Conservation (phyloP, 73 alveolate species). For the Tetrahymena malaccensis region DNA sequence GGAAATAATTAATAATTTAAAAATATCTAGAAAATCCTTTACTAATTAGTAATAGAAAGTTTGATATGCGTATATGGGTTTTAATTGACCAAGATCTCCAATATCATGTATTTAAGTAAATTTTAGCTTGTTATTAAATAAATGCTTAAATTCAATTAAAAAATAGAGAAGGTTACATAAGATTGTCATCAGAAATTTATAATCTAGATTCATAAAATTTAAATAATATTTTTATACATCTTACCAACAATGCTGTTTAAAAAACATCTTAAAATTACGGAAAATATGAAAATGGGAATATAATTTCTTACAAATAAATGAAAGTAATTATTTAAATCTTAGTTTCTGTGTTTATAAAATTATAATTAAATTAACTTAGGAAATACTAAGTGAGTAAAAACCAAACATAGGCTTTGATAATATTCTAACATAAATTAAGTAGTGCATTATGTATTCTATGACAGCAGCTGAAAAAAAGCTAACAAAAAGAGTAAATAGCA, state of each 20-base stretch:
- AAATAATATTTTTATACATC: slow-evolving; percentile 55
- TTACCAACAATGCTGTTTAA: slow-evolving; percentile 74
- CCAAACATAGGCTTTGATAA: neutral
- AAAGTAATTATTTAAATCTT: neutral
- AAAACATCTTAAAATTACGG: slow-evolving; percentile 61
- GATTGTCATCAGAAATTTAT: slow-evolving; percentile 28
- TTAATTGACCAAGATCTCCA: slow-evolving; percentile 31
- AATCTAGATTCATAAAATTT: slow-evolving; percentile 26
- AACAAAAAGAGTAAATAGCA: slow-evolving; percentile 37
- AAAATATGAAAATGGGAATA: slow-evolving; percentile 69
- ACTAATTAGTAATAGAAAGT: slow-evolving; percentile 42
- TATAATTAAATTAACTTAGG: slow-evolving; percentile 11
- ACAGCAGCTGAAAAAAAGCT: slow-evolving; percentile 37
- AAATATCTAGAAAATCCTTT: slow-evolving; percentile 66
- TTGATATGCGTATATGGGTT: slow-evolving; percentile 66
- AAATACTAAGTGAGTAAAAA: slow-evolving; percentile 32
- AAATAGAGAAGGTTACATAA: slow-evolving; percentile 31
- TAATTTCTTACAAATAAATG: neutral
- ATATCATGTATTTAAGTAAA: neutral
- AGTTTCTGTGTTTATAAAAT: slow-evolving; percentile 4
- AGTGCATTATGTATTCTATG: slow-evolving; percentile 39
- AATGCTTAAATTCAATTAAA: neutral
- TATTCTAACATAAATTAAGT: slow-evolving; percentile 24
- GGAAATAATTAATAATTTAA: slow-evolving; percentile 40
- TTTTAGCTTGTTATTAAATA: neutral